Conservation (phyloP, 306 rosid genomes). For the Fragaria ananassa region DNA sequence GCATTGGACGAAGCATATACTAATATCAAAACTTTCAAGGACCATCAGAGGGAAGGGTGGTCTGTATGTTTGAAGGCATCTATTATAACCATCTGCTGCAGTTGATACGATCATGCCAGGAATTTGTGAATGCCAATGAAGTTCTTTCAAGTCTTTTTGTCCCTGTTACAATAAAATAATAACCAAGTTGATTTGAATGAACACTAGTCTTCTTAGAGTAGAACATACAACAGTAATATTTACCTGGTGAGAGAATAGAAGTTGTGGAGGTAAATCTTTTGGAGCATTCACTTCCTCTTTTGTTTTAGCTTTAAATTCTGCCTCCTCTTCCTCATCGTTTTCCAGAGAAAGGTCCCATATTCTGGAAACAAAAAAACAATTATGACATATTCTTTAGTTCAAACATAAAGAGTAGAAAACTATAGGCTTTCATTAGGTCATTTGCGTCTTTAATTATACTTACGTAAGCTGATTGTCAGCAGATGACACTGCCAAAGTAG, state of each 20-base stretch:
- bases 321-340: slow-evolving; percentile 94
- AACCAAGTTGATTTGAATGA: neutral
- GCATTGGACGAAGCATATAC: neutral
- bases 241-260: slow-evolving; percentile 91
- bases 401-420: neutral
- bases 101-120: slow-evolving; percentile 97
- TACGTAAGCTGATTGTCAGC: slow-evolving; percentile 96
- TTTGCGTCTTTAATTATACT: slow-evolving; percentile 26
- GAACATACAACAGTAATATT: neutral
- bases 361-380: slow-evolving; percentile 41
- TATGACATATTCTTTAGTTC: neutral
- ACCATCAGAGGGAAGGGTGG: slow-evolving; percentile 58
- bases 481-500: slow-evolving; percentile 82
- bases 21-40: slow-evolving; percentile 25
- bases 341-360: slow-evolving; percentile 98
- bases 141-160: slow-evolving; percentile 86
- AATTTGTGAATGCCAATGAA: slow-evolving; percentile 93
- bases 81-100: slow-evolving; percentile 85
- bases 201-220: neutral
- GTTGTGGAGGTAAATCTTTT: slow-evolving; percentile 94
- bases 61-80: slow-evolving; percentile 93
- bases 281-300: slow-evolving; percentile 82
- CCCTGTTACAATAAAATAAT: slow-evolving; percentile 50
- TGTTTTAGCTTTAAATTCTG: slow-evolving; percentile 77
- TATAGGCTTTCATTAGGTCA: neutral